Evolutionary conservation across 768 basidiomycete genomes (phyloP).

Genomic region (Multifurca ochricompacta): DNA sequence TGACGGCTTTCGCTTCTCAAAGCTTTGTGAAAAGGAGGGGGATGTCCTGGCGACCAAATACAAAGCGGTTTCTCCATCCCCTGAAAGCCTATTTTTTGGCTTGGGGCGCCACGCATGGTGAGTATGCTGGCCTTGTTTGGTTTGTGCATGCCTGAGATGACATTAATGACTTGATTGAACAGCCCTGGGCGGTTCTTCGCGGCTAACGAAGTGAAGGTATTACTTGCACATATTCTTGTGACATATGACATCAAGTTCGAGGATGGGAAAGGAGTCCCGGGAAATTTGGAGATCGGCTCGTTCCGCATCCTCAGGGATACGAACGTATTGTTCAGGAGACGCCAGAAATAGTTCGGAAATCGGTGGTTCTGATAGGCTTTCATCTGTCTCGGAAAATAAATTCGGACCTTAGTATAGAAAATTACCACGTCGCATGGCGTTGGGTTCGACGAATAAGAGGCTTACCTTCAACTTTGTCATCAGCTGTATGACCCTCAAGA

Average conservation of each 20-base stretch:
- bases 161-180: neutral
- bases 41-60: neutral
- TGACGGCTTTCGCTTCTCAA: constrained; percentile 35
- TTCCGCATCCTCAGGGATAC: constrained; percentile 7
- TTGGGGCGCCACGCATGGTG: constrained; percentile 27
- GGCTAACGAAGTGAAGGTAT: constrained; percentile 21
- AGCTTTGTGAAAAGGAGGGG: constrained; percentile 1
- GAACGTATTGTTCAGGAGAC: constrained; percentile 23
- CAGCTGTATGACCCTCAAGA: too few relatives aligned
- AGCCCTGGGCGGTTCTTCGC: constrained; percentile 27
- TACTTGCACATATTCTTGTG: constrained; percentile 23
- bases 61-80: constrained; percentile 11
- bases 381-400: too few relatives aligned
- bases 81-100: constrained; percentile 24
- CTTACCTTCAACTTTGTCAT: too few relatives aligned
- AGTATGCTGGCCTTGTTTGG: neutral
- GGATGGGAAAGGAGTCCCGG: constrained; percentile 12
- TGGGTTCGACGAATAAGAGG: too few relatives aligned
- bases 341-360: constrained; percentile 9
- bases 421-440: too few relatives aligned
- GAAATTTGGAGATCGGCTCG: neutral
- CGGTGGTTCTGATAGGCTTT: too few relatives aligned
- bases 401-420: too few relatives aligned
- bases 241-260: constrained; percentile 25
- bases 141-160: neutral